Percentiles rank a stretch among this genome's conserved stretches.
Evolutionary conservation across 2,329 filamentous ascomycete genomes (phyloP).

Genomic region (Cryphonectria japonica): DNA sequence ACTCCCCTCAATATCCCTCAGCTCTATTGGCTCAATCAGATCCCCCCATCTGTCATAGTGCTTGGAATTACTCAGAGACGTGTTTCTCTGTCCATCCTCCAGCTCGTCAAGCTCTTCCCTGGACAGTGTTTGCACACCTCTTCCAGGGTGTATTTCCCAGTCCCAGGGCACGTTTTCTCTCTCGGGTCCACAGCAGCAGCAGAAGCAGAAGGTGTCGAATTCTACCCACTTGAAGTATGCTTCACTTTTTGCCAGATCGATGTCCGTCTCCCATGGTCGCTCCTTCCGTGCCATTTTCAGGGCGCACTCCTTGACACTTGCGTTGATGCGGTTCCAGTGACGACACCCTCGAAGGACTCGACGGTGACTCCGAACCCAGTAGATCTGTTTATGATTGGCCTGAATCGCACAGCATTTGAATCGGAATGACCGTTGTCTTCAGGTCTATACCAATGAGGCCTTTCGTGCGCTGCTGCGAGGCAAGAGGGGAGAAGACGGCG

Average conservation of each 20-base stretch:
- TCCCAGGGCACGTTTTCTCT: background rate
- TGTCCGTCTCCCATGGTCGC: background rate
- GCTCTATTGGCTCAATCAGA: background rate
- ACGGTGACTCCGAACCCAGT: background rate
- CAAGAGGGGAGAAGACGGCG: background rate
- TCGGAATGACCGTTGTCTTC: background rate
- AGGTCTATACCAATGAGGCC: background rate
- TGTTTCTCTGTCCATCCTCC: background rate
- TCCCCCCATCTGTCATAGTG: background rate
- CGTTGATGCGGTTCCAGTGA: background rate
- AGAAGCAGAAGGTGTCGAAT: background rate
- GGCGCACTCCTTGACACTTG: background rate
- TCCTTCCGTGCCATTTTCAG: background rate
- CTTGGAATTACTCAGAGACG: too few species aligned
- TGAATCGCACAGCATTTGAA: background rate
- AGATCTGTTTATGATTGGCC: background rate
- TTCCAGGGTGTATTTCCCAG: background rate
- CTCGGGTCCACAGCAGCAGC: background rate
- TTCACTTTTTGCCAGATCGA: background rate
- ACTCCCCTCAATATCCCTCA: background rate
- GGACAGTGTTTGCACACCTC: background rate
- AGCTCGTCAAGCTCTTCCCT: background rate
- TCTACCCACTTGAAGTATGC: background rate
- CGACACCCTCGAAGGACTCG: background rate
- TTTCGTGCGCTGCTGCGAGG: background rate